A percentile compares a stretch with the other conserved stretches of the same genome.
These are phyloP conservation scores for Fraxinus cuspidata DNA, from an alignment of 257 asterid genomes.

Conservation along the genomic window DNA sequence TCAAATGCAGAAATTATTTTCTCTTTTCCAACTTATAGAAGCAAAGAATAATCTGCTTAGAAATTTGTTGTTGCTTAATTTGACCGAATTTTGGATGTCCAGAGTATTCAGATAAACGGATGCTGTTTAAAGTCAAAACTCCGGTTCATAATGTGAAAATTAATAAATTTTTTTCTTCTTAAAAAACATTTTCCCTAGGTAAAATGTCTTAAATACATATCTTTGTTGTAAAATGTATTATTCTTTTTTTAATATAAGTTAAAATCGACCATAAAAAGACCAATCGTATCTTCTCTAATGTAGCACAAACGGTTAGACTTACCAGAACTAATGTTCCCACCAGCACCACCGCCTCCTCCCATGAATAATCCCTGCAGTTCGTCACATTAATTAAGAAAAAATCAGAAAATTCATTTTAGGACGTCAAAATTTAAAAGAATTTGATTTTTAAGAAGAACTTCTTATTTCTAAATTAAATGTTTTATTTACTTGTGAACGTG, in stretches of 20 bases:
- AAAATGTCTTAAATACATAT: too few species aligned
- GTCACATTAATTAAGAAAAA: conserved; percentile 17
- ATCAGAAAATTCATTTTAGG: conserved; percentile 9
- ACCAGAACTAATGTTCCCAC: conserved; percentile 84
- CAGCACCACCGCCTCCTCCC: conserved; percentile 72
- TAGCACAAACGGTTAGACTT: conserved; percentile 8
- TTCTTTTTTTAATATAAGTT: background rate
- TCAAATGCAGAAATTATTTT: conserved; percentile 26
- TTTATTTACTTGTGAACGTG: conserved; percentile 79
- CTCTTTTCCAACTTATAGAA: conserved; percentile 10
- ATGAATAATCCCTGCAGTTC: conserved; percentile 67
- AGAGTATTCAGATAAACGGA: conserved; percentile 25
- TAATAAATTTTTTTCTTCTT: too few species aligned
- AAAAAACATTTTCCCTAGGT: too few species aligned
- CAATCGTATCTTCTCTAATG: background rate
- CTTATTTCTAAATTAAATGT: conserved; percentile 3
- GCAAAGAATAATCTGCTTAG: conserved; percentile 18
- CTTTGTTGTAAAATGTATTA: too few species aligned
- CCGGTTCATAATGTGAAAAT: conserved; percentile 25
- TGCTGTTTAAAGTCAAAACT: conserved; percentile 32
- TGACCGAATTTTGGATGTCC: conserved; percentile 14
- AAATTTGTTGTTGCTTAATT: conserved; percentile 22
- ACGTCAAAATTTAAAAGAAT: background rate
- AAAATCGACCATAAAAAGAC: background rate
- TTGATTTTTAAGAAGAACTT: background rate